These are phyloP conservation scores for Gelatoporia subvermispora DNA, from an alignment of 768 basidiomycete genomes.

Conservation along the genomic window DNA sequence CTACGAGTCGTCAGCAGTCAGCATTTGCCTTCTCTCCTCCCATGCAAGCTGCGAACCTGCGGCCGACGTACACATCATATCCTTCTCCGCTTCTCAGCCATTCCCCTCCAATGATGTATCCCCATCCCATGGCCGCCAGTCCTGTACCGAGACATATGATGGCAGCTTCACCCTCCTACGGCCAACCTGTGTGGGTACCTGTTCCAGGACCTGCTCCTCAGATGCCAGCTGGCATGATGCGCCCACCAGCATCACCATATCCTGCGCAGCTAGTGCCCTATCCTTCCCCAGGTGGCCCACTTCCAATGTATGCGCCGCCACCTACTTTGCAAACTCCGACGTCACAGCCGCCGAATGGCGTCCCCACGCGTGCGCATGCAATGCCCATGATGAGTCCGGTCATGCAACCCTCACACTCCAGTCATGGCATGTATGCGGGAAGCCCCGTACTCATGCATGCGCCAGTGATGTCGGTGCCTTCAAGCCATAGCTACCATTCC, in stretches of 20 bases:
- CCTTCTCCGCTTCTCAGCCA: conserved; percentile 69
- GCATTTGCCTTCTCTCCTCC: conserved; percentile 23
- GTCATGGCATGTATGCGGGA: conserved; percentile 53
- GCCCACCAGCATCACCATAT: conserved; percentile 58
- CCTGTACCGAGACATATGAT: conserved; percentile 59
- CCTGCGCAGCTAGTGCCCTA: conserved; percentile 62
- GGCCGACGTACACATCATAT: conserved; percentile 55
- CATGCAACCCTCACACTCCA: conserved; percentile 47
- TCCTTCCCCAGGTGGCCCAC: conserved; percentile 44
- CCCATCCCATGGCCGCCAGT: conserved; percentile 52
- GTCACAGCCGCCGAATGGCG: conserved; percentile 33
- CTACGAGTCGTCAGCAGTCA: conserved; percentile 10
- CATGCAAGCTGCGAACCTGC: conserved; percentile 42
- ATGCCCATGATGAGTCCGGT: conserved; percentile 69
- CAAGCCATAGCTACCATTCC: conserved; percentile 26
- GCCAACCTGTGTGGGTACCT: conserved; percentile 64
- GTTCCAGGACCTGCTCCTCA: conserved; percentile 42
- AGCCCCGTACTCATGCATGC: conserved; percentile 67
- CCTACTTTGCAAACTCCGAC: conserved; percentile 39
- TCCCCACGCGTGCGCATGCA: conserved; percentile 21
- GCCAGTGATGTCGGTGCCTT: conserved; percentile 27
- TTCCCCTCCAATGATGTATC: conserved; percentile 65
- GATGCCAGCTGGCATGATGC: conserved; percentile 47
- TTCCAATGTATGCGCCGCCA: conserved; percentile 47
- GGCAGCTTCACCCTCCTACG: conserved; percentile 53